Evolutionary conservation across 768 basidiomycete species (phyloP).

Genomic region (Pleurotus platypus): DNA sequence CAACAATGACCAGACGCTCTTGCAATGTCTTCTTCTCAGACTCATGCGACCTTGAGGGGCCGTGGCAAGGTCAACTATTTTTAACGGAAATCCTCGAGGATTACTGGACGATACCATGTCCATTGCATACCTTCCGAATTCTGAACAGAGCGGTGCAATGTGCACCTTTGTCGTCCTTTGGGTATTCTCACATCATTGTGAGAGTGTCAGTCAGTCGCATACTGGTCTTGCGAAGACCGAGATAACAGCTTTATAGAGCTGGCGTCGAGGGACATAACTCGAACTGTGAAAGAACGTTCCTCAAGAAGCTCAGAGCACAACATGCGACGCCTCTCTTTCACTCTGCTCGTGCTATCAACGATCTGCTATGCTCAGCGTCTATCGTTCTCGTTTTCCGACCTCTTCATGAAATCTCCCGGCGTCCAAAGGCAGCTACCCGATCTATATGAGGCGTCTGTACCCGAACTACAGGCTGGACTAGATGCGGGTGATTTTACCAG

Average conservation of each 20-base stretch:
- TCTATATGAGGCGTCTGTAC: constrained; percentile 56
- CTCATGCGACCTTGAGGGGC: neutral
- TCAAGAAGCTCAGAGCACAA: neutral
- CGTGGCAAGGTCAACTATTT: neutral
- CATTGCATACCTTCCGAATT: neutral
- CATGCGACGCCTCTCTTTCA: neutral
- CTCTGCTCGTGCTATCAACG: neutral
- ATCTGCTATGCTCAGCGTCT: neutral
- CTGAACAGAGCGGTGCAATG: too few species aligned
- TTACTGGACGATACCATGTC: constrained; percentile 2
- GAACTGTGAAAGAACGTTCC: too few species aligned
- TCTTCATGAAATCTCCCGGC: neutral
- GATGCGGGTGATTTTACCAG: constrained; percentile 49
- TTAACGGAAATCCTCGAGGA: neutral
- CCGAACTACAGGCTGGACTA: constrained; percentile 51
- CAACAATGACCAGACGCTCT: too few species aligned
- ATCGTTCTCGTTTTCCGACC: neutral
- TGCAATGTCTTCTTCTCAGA: neutral
- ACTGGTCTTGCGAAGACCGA: too few species aligned
- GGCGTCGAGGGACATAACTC: too few species aligned
- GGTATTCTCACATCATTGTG: too few species aligned
- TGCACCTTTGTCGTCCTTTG: too few species aligned
- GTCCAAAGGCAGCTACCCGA: constrained; percentile 35
- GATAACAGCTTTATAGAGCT: too few species aligned
- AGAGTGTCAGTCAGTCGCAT: too few species aligned